Base-by-base conservation (phyloP, 2,329 filamentous ascomycete species). In the Aspergillus jensenii region DNA sequence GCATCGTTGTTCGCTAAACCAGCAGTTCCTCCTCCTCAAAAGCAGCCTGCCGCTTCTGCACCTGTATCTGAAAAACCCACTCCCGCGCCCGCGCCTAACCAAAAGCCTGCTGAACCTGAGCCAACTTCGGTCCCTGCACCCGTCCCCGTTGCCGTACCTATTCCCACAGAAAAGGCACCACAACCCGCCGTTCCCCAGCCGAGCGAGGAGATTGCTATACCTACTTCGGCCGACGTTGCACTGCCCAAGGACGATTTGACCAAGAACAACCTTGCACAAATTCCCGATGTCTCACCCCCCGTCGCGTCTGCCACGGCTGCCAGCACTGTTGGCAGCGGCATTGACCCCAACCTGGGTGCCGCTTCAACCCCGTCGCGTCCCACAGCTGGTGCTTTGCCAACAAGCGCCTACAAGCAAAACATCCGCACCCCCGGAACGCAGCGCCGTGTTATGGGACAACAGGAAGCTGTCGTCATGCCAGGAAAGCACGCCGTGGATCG, bases 401-500 rank as follows among this genome's bases (percentile, higher is more conserved):
- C 90, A n/a, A 89, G 88, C 50, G 91, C 91, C 25, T 82, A 90
- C 68, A 96, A 96, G 64, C 70, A 72, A 54, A 79, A 90, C 90
- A 80, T 81, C 59, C 90, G 93, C 60, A 87, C 87, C 55, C 85
- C 91, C 19, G 93, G 88, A 77, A 91, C 90, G 75, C 90, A 96
- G 74, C 87, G 93, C 65, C 90, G 91, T 68, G 84, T 97, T 54
- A 82, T 96, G 69, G 93, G 98, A 68, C 95, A 99, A 73, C 93
- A 96, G 76, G 95, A 99, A 79, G 91, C 95, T 59, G 95, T 99
- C 41, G 92, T 96, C 64, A 97, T 99, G 93, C 95, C 95, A 46
- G 92, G 91, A 59, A 96, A 97, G 79, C 92, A 95, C 66, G 93
- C 95, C 53, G 90, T 99, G 27, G 93, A 98, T 73, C 88, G 92